These are phyloP conservation scores for Ascodesmis nigricans DNA, from an alignment of 495 filamentous ascomycete genomes.

Conservation along the genomic window DNA sequence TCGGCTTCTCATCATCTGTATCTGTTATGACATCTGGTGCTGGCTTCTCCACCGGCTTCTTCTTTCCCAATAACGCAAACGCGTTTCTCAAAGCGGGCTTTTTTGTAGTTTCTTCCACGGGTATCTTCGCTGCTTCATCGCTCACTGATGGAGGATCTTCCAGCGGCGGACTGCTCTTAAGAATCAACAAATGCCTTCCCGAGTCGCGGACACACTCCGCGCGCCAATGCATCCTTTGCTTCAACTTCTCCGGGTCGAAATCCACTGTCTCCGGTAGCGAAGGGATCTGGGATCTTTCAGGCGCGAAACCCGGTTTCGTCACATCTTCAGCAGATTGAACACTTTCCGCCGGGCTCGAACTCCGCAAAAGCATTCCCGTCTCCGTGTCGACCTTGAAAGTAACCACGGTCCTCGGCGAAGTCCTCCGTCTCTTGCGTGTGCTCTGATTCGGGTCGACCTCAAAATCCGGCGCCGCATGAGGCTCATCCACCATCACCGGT, in stretches of 20 bases:
- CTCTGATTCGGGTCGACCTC: conserved; percentile 25
- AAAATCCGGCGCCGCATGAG: too few relatives aligned
- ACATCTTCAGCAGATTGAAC: too few relatives aligned
- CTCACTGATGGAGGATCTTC: not conserved
- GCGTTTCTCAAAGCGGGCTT: conserved; percentile 4
- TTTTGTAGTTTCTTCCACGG: conserved; percentile 3
- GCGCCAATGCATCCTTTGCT: too few relatives aligned
- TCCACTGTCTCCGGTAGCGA: conserved; percentile 3
- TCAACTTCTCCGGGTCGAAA: too few relatives aligned
- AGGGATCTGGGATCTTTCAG: conserved; percentile 8
- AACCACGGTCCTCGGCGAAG: conserved; percentile 8
- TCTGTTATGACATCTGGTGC: conserved; percentile 22
- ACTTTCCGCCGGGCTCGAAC: too few relatives aligned
- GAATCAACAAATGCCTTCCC: too few relatives aligned
- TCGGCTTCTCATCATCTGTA: conserved; percentile 1
- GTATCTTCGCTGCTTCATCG: conserved; percentile 5
- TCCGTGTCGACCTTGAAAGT: conserved; percentile 2
- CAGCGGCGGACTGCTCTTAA: not conserved
- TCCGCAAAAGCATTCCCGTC: conserved; percentile 1
- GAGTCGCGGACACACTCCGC: too few relatives aligned
- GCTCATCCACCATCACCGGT: not conserved
- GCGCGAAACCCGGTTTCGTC: conserved; percentile 8
- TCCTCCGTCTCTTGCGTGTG: conserved; percentile 32
- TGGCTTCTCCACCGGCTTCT: conserved; percentile 5
- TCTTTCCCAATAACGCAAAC: conserved; percentile 20